A percentile compares a stretch with the other conserved stretches of the same genome.
These are phyloP conservation scores for Chalciporus sphaerocephalus DNA, from an alignment of 768 basidiomycete species.

Conservation along the genomic window DNA sequence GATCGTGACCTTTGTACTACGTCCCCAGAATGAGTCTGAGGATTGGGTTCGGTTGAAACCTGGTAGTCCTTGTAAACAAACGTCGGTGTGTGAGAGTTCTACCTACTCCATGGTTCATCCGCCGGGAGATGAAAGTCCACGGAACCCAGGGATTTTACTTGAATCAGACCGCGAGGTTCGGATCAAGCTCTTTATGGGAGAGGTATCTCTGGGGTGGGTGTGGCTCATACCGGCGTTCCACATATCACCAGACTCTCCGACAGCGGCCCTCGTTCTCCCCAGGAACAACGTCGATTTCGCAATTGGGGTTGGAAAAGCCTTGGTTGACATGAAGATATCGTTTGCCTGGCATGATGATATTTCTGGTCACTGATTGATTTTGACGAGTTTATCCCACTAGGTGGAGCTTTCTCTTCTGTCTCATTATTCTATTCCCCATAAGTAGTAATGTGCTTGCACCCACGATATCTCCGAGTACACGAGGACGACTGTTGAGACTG, in stretches of 20 bases:
- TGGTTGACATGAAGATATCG: conserved; percentile 63
- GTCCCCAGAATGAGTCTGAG: conserved; percentile 28
- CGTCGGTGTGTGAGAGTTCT: conserved; percentile 2
- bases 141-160: conserved; percentile 46
- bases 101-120: neutral
- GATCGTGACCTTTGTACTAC: conserved; percentile 42
- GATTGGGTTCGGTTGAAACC: conserved; percentile 35
- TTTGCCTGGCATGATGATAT: conserved; percentile 43
- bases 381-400: neutral
- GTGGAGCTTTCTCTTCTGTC: too few relatives aligned
- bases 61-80: neutral
- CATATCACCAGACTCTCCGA: conserved; percentile 48
- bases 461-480: too few relatives aligned
- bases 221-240: conserved; percentile 88
- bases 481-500: too few relatives aligned
- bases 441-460: too few relatives aligned
- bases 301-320: conserved; percentile 61
- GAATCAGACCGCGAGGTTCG: conserved; percentile 67
- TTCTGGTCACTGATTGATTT: neutral
- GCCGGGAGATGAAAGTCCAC: conserved; percentile 12
- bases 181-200: conserved; percentile 68
- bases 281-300: conserved; percentile 75
- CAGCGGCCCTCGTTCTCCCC: conserved; percentile 39
- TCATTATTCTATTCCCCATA: too few relatives aligned
- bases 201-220: conserved; percentile 77